Conservation (phyloP, 108 stramenopile genomes). For the Nitzschia palea region DNA sequence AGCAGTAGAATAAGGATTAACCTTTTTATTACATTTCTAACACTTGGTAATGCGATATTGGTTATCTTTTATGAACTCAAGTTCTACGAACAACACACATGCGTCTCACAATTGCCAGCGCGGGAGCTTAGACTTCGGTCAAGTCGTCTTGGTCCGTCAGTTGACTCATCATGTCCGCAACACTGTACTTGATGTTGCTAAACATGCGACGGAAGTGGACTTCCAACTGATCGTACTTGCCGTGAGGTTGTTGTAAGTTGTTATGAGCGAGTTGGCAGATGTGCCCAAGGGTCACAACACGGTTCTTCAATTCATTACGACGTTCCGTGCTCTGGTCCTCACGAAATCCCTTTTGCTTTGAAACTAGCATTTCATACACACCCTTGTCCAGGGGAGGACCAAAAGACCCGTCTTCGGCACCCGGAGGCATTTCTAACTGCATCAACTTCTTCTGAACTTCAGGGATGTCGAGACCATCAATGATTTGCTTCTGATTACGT, state of each 20-base stretch:
- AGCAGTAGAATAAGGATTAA: not conserved
- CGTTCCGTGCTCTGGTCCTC: conserved; percentile 72
- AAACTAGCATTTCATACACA: conserved; percentile 88
- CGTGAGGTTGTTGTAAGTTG: conserved; percentile 90
- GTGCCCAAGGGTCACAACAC: conserved; percentile 84
- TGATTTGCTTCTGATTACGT: conserved; percentile 48
- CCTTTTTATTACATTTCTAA: too few relatives aligned
- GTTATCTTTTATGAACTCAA: too few relatives aligned
- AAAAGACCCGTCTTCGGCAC: conserved; percentile 39
- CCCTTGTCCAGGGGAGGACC: conserved; percentile 85
- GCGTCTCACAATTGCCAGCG: too few relatives aligned
- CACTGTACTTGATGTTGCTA: conserved; percentile 87
- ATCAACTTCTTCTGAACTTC: conserved; percentile 78
- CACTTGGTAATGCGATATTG: too few relatives aligned
- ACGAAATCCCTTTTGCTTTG: conserved; percentile 86
- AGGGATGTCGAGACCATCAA: conserved; percentile 71
- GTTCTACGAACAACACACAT: too few relatives aligned
- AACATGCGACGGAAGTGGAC: conserved; percentile 88
- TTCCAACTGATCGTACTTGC: conserved; percentile 73
- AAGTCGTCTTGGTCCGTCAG: conserved; percentile 85
- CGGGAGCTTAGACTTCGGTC: conserved; percentile 65
- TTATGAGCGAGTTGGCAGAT: conserved; percentile 88
- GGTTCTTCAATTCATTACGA: conserved; percentile 87
- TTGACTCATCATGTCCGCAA: conserved; percentile 91
- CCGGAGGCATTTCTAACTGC: conserved; percentile 60